phyloP scores from a whole-genome alignment of 305 asterid species.

The Solanum chacoense region DNA sequence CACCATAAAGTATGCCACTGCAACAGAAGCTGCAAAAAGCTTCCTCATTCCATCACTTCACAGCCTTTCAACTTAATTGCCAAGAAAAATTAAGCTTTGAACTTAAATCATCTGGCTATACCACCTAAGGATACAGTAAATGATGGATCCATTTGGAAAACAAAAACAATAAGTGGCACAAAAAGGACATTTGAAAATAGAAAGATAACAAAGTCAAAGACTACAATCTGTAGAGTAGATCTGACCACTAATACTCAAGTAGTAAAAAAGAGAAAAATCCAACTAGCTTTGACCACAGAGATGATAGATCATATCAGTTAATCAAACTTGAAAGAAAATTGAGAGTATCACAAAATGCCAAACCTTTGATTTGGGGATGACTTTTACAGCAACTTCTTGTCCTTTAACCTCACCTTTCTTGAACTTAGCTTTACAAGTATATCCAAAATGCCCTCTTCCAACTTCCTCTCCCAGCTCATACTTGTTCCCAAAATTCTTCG shows the following conservation, averaged over 20 bases:
- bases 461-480: constrained; percentile 94
- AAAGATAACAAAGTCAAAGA: neutral
- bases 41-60: neutral
- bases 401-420: constrained; percentile 93
- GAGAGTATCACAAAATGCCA: neutral
- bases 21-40: neutral
- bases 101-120: neutral
- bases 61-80: neutral
- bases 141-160: neutral
- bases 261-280: neutral
- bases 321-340: neutral
- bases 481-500: constrained; percentile 59
- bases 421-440: constrained; percentile 75
- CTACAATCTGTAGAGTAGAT: constrained; percentile 2
- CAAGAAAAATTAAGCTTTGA: neutral
- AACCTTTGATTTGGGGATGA: constrained; percentile 84
- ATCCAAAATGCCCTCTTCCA: constrained; percentile 97
- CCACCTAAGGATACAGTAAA: neutral
- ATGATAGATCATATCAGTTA: constrained; percentile 8
- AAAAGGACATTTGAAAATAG: neutral
- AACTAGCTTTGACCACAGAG: neutral
- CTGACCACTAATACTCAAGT: constrained; percentile 17
- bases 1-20: neutral
- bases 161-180: neutral
- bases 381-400: constrained; percentile 89